Conservation (phyloP, 2,329 filamentous ascomycete genomes). For the Fusarium sp. region DNA sequence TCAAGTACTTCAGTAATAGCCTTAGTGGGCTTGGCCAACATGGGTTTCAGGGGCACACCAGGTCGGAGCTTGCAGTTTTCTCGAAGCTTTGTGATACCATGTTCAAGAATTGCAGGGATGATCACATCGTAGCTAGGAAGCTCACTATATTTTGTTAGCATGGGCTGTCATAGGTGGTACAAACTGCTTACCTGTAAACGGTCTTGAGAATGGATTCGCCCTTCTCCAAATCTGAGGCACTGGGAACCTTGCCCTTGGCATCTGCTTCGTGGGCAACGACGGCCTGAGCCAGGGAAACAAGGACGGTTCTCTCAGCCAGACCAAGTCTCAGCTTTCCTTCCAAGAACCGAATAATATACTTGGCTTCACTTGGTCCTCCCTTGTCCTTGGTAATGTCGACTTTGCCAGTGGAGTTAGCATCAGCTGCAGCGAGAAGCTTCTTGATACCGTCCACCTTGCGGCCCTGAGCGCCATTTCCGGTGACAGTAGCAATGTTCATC, state of each 20-base stretch:
- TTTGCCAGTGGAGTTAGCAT: slow-evolving; percentile 77
- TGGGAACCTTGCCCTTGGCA: slow-evolving; percentile 75
- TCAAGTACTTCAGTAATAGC: slow-evolving; percentile 97
- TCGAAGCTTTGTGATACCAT: slow-evolving; percentile 84
- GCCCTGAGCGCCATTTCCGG: slow-evolving; percentile 87
- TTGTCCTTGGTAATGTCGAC: slow-evolving; percentile 93
- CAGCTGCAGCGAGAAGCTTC: slow-evolving; percentile 92
- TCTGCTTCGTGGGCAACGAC: slow-evolving; percentile 85
- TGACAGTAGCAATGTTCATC: slow-evolving; percentile 86
- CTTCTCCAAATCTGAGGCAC: slow-evolving; percentile 79
- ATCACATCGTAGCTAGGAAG: slow-evolving; percentile 96
- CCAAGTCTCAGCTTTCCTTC: slow-evolving; percentile 95
- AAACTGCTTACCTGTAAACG: slow-evolving; percentile 77
- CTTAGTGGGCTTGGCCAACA: slow-evolving; percentile 98
- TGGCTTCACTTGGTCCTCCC: slow-evolving; percentile 93
- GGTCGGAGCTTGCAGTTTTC: slow-evolving; percentile 92
- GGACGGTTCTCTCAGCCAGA: slow-evolving; percentile 89
- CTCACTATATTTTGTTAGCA: slow-evolving; percentile 71
- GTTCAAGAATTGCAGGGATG: slow-evolving; percentile 86
- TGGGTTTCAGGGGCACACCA: slow-evolving; percentile 94
- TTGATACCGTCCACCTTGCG: slow-evolving; percentile 96
- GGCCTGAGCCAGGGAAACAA: slow-evolving; percentile 90
- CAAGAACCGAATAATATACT: slow-evolving; percentile 90
- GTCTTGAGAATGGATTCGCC: slow-evolving; percentile 89
- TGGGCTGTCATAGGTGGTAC: background rate